Evolutionary conservation across 1,139 yeast species (phyloP).

Genomic region (Hansenula lynferdii): DNA sequence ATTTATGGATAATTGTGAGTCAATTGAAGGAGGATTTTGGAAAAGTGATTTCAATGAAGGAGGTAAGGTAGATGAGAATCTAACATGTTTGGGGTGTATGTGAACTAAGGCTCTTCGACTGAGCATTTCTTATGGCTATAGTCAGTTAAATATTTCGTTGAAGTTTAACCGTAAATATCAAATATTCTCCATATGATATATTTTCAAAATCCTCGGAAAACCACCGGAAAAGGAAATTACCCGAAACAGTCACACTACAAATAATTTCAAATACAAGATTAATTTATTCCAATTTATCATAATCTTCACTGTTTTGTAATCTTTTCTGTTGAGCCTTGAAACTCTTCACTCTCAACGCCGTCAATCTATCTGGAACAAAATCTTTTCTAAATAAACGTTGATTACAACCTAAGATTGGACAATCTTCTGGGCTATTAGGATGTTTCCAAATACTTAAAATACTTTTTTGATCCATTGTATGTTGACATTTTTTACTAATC

Average conservation of each 20-base stretch:
- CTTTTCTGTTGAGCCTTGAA: conserved; percentile 18
- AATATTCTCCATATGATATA: not conserved
- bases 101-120: not conserved
- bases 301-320: conserved; percentile 1
- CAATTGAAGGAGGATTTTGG: conserved; percentile 8
- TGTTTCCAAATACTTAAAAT: conserved; percentile 30
- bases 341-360: conserved; percentile 46
- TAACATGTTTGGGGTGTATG: not conserved
- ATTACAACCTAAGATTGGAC: conserved; percentile 22
- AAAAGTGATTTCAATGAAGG: conserved; percentile 5
- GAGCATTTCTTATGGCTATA: not conserved
- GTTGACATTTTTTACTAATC: conserved; percentile 49
- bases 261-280: not conserved
- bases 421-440: conserved; percentile 1
- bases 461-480: conserved; percentile 51
- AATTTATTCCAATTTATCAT: conserved; percentile 1
- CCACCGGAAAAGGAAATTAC: not conserved
- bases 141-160: no score
- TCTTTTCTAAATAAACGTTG: conserved; percentile 16
- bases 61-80: not conserved
- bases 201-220: not conserved
- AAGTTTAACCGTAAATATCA: no score
- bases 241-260: not conserved
- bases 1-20: conserved; percentile 17
- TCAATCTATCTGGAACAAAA: conserved; percentile 40